Base-by-base conservation (phyloP, 495 filamentous ascomycete genomes). In the Penicillium flavigenum region DNA sequence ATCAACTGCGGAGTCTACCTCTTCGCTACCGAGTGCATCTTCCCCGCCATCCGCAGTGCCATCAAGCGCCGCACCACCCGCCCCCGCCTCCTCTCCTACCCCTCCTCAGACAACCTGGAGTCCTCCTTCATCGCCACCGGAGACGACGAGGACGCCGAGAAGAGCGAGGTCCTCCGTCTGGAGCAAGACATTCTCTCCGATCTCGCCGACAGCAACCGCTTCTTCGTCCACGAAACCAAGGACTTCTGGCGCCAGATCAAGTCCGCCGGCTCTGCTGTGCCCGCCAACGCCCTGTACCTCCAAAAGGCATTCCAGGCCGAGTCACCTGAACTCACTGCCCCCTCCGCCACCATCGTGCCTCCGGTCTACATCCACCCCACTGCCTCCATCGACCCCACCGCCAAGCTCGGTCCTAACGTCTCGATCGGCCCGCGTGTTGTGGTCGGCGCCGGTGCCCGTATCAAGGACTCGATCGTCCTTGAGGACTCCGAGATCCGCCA, bases 161-260 rank as follows among this genome's bases (percentile, higher is more conserved):
- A 88, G 76, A 94, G 82, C 73, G 90, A 96, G 60, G 90, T 96
- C 26, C 87, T 99, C 54, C 90, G 94, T 36, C 81, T 99, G 47
- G 94, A 99, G 78, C 94, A 99, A 72, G 94, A 99, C 68, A 96
- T 99, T 58, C 86, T 99, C 39, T 88, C 91, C 51, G 93, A 97
- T 64, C 85, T 99, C 63, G 93, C 94, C 36, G 94, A 99, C 76
- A 96, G 86, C 83, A 92, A 95, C 71, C 91, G 94, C 68, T 99
- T 99, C 81, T 99, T 90, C 73, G 95, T 98, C 19, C 88, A 96
- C 72, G 94, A 99, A 76, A 98, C 94, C 44, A 96, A 96, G 77
- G 94, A 96, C 68, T 99, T 99, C 77, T 99, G 94, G 94, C 92
- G 94, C 54, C 94, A 99, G 81, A 98, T 99, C 82, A 99, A 99